A percentile compares a stretch with the other conserved stretches of the same genome.
These are phyloP conservation scores for Scutellaria minor DNA, from an alignment of 257 asterid genomes.

Conservation along the genomic window DNA sequence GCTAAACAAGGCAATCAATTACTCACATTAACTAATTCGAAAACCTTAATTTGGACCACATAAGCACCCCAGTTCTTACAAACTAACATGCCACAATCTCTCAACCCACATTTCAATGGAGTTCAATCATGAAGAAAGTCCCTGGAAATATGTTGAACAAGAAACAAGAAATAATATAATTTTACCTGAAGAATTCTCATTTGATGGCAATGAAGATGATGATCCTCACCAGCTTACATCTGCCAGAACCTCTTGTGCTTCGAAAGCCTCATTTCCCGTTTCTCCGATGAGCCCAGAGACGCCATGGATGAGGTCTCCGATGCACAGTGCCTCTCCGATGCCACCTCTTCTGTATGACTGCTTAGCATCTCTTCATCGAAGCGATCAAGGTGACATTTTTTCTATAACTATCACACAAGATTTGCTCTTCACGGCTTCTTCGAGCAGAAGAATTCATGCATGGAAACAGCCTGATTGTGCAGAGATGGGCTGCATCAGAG, in stretches of 20 bases:
- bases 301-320: slow-evolving; percentile 58
- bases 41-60: slow-evolving; percentile 19
- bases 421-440: slow-evolving; percentile 57
- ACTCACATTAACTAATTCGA: not conserved
- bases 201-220: slow-evolving; percentile 34
- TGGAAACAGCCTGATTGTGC: slow-evolving; percentile 64
- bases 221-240: slow-evolving; percentile 37
- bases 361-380: slow-evolving; percentile 60
- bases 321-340: slow-evolving; percentile 30
- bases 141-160: slow-evolving; percentile 41
- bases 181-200: slow-evolving; percentile 52
- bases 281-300: slow-evolving; percentile 50
- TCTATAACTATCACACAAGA: slow-evolving; percentile 50
- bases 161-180: slow-evolving; percentile 36
- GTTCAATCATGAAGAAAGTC: slow-evolving; percentile 41
- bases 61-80: not conserved
- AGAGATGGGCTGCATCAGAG: slow-evolving; percentile 54
- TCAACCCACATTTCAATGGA: slow-evolving; percentile 44
- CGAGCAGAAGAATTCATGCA: slow-evolving; percentile 58
- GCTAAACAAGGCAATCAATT: not conserved
- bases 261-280: slow-evolving; percentile 40
- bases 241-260: slow-evolving; percentile 54
- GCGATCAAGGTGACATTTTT: slow-evolving; percentile 50
- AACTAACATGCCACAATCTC: not conserved
- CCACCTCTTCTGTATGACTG: slow-evolving; percentile 55